phyloP scores from a whole-genome alignment of 2,329 filamentous ascomycete species.

The Nemania sp. region DNA sequence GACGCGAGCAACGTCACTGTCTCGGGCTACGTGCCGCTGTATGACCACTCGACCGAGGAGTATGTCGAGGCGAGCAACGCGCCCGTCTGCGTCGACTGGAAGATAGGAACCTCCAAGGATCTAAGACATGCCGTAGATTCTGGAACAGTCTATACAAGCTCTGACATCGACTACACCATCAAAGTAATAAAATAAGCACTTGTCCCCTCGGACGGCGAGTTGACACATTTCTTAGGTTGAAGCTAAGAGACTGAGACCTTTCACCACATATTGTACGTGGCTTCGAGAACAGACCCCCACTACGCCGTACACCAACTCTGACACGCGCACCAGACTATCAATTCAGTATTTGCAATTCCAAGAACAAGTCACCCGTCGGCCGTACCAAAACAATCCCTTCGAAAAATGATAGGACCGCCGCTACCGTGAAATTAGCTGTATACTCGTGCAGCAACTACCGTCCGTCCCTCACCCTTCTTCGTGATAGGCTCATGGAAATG shows the following conservation, averaged over 20 bases:
- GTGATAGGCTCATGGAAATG: background rate
- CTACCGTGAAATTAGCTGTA: constrained; percentile 65
- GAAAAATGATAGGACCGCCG: constrained; percentile 57
- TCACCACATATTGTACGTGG: constrained; percentile 57
- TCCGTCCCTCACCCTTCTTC: constrained; percentile 38
- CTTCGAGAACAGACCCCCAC: background rate
- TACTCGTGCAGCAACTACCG: constrained; percentile 74
- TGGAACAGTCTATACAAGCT: constrained; percentile 69
- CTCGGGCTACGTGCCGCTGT: constrained; percentile 45
- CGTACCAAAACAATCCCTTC: constrained; percentile 71
- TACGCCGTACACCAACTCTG: background rate
- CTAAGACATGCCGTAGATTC: constrained; percentile 51
- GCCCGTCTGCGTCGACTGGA: constrained; percentile 70
- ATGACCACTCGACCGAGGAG: constrained; percentile 49
- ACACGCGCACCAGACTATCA: constrained; percentile 55
- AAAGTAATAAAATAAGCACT: constrained; percentile 53
- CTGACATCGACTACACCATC: constrained; percentile 75
- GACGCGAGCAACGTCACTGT: constrained; percentile 51
- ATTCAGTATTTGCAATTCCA: constrained; percentile 68
- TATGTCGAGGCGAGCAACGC: constrained; percentile 56
- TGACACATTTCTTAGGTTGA: constrained; percentile 55
- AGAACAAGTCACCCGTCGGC: constrained; percentile 65
- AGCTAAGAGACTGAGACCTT: constrained; percentile 63
- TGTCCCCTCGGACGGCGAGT: background rate
- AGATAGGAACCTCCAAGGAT: constrained; percentile 57